phyloP scores from a whole-genome alignment of 306 rosid species.

The Pterocarpus santalinus region DNA sequence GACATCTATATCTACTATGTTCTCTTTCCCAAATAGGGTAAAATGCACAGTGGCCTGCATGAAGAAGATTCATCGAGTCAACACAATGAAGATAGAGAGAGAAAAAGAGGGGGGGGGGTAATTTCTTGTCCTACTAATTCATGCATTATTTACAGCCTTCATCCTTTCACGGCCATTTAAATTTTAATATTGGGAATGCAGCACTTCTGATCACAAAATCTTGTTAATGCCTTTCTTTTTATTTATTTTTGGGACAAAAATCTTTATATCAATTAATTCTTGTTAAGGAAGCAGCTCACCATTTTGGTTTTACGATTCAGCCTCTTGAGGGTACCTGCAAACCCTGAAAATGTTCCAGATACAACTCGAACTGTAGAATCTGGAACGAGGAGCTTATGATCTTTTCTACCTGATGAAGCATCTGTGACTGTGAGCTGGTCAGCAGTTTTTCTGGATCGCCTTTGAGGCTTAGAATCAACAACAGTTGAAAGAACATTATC shows the following conservation, averaged over 20 bases:
- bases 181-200: constrained; percentile 20
- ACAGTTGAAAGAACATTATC: constrained; percentile 44
- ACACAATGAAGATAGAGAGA: constrained; percentile 9
- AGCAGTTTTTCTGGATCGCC: constrained; percentile 55
- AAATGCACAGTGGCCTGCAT: constrained; percentile 92
- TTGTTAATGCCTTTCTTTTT: constrained; percentile 9
- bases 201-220: constrained; percentile 26
- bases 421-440: constrained; percentile 37
- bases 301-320: constrained; percentile 73
- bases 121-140: not conserved
- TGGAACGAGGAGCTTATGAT: constrained; percentile 49
- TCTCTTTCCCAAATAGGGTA: constrained; percentile 89
- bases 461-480: constrained; percentile 62
- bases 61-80: constrained; percentile 44
- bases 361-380: constrained; percentile 77
- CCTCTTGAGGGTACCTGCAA: constrained; percentile 81
- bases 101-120: not conserved
- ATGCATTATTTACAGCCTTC: constrained; percentile 16
- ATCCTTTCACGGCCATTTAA: constrained; percentile 1
- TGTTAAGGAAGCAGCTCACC: constrained; percentile 56
- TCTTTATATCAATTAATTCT: constrained; percentile 24
- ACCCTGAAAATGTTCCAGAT: constrained; percentile 83
- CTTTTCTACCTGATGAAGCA: constrained; percentile 45
- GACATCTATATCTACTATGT: constrained; percentile 70
- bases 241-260: not conserved